phyloP scores from a whole-genome alignment of 2,329 filamentous ascomycete genomes.

The Trichoderma sp. region DNA sequence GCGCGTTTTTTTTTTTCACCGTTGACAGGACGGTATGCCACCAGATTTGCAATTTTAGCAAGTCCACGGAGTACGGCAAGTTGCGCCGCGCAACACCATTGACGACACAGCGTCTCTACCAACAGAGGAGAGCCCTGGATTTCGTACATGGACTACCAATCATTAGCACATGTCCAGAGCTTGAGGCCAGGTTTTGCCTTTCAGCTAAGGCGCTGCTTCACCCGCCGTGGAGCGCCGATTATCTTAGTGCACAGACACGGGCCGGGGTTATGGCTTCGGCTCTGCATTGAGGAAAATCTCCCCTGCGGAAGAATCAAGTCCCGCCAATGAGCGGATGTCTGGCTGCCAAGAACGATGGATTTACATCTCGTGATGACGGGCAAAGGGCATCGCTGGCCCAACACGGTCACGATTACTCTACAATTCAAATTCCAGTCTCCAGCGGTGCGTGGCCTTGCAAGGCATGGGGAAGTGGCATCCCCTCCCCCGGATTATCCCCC shows the following conservation, averaged over 20 bases:
- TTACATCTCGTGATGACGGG: not conserved
- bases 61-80: not conserved
- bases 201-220: slow-evolving; percentile 6
- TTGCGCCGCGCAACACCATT: not conserved
- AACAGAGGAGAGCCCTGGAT: not conserved
- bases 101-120: not conserved
- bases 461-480: not conserved
- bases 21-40: not conserved
- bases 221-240: not conserved
- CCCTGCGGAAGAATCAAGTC: slow-evolving; percentile 15
- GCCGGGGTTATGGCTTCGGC: not conserved
- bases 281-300: not conserved
- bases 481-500: not conserved
- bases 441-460: not conserved
- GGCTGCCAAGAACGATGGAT: not conserved
- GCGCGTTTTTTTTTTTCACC: not conserved
- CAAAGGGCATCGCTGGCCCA: not conserved
- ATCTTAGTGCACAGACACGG: not conserved
- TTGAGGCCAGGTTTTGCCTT: not conserved
- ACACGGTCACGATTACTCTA: not conserved
- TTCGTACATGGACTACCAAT: not conserved
- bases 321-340: slow-evolving; percentile 6
- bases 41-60: not conserved
- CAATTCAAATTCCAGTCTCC: not conserved
- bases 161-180: not conserved